Percentiles rank a stretch among this genome's conserved stretches.
Evolutionary conservation across 805 yeast species (phyloP).

Genomic region (Starmerella kuoi): DNA sequence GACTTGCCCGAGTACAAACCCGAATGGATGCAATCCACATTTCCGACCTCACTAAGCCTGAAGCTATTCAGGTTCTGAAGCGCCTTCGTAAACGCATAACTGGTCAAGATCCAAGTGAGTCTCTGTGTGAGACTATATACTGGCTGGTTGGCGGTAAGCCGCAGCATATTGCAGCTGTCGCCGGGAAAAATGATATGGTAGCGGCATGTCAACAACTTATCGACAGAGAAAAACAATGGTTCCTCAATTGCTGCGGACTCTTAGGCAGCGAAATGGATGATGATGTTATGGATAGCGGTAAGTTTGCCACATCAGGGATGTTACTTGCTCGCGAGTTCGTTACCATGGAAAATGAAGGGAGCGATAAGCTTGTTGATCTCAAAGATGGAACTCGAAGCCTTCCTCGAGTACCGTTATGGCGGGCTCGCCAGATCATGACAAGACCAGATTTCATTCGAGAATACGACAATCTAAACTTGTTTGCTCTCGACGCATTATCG

Average conservation of each 20-base stretch:
- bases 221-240: conserved; percentile 77
- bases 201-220: conserved; percentile 57
- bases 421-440: conserved; percentile 76
- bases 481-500: conserved; percentile 63
- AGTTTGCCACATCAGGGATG: conserved; percentile 65
- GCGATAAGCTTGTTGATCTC: not conserved
- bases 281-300: conserved; percentile 76
- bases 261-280: conserved; percentile 74
- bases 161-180: conserved; percentile 61
- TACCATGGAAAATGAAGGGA: conserved; percentile 42
- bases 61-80: conserved; percentile 43
- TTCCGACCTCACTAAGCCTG: conserved; percentile 41
- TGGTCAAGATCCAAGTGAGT: conserved; percentile 32
- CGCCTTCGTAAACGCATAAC: conserved; percentile 36
- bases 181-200: conserved; percentile 28
- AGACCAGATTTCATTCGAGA: conserved; percentile 65
- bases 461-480: conserved; percentile 64
- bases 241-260: conserved; percentile 68
- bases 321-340: conserved; percentile 57
- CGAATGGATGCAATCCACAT: conserved; percentile 62
- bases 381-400: conserved; percentile 27
- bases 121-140: conserved; percentile 42
- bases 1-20: conserved; percentile 58
- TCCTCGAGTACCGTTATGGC: conserved; percentile 71
- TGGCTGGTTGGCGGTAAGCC: conserved; percentile 74